A percentile compares a stretch with the other conserved stretches of the same genome.
These are phyloP conservation scores for Forsythia viridissima DNA, from an alignment of 257 asterid genomes.

Conservation along the genomic window DNA sequence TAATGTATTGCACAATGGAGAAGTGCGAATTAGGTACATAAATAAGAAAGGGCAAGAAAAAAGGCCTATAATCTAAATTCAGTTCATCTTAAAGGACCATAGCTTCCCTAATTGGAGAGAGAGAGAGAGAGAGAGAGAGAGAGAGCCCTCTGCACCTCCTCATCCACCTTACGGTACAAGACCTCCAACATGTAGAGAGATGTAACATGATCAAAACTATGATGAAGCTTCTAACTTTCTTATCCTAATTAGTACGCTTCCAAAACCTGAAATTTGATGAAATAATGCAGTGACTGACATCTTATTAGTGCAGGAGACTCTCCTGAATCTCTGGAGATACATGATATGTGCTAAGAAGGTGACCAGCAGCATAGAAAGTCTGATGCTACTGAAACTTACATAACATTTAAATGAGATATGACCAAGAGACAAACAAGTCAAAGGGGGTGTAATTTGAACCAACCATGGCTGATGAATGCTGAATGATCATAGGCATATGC, in stretches of 20 bases:
- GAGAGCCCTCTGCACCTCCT: not conserved
- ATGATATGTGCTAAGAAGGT: not conserved
- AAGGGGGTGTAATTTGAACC: conserved; percentile 29
- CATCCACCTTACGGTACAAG: not conserved
- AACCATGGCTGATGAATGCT: conserved; percentile 84
- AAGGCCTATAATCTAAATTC: not conserved
- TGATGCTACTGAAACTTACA: not conserved
- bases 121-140: not conserved
- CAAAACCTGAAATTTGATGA: not conserved
- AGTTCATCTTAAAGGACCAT: not conserved
- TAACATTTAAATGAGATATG: not conserved
- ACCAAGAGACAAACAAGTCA: conserved; percentile 1
- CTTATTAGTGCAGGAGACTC: not conserved
- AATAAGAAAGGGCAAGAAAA: not conserved
- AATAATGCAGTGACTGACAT: not conserved
- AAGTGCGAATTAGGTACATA: not conserved
- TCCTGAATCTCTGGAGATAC: not conserved
- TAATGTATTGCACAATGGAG: not conserved
- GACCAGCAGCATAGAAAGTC: not conserved
- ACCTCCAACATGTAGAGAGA: not conserved
- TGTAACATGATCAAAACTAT: not conserved
- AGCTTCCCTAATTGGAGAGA: not conserved
- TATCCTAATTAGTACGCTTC: not conserved
- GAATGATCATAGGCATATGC: conserved; percentile 71
- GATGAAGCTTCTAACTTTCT: not conserved